Percentiles rank a stretch among this genome's conserved stretches.
phyloP scores from a whole-genome alignment of 768 basidiomycete genomes.

The Pulveroboletus sp. region DNA sequence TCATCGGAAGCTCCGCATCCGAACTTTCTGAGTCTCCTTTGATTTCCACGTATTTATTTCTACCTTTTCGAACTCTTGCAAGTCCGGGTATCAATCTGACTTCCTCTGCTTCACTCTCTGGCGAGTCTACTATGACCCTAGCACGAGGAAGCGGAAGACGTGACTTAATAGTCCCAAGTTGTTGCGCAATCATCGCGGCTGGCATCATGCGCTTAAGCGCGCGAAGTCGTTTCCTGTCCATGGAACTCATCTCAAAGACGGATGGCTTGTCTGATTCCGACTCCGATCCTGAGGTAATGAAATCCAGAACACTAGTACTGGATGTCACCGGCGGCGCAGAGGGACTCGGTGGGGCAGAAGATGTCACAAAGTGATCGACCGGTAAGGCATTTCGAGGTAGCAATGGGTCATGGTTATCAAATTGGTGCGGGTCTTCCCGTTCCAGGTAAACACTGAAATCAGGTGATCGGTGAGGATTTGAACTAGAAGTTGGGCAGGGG shows the following conservation, averaged over 20 bases:
- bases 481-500: slow-evolving; percentile 3
- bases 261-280: slow-evolving; percentile 20
- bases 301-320: slow-evolving; percentile 10
- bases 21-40: slow-evolving; percentile 65
- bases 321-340: slow-evolving; percentile 18
- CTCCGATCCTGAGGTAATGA: slow-evolving; percentile 12
- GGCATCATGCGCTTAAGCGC: slow-evolving; percentile 51
- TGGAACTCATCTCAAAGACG: slow-evolving; percentile 18
- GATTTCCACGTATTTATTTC: slow-evolving; percentile 38
- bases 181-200: slow-evolving; percentile 42
- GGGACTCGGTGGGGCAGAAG: slow-evolving; percentile 14
- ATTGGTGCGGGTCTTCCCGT: slow-evolving; percentile 13
- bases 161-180: slow-evolving; percentile 17
- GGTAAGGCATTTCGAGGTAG: slow-evolving; percentile 7
- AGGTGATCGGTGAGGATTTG: slow-evolving; percentile 3
- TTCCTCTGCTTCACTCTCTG: slow-evolving; percentile 33
- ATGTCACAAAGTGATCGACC: neutral
- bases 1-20: slow-evolving; percentile 27
- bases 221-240: slow-evolving; percentile 35
- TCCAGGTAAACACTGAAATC: slow-evolving; percentile 12
- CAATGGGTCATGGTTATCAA: slow-evolving; percentile 5
- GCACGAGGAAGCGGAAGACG: slow-evolving; percentile 9
- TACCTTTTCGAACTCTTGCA: slow-evolving; percentile 38
- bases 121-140: slow-evolving; percentile 7
- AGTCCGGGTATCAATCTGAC: slow-evolving; percentile 48